Evolutionary conservation across 208 protist species (phyloP), one percentile per base, ranked within the genome.

Genomic region (Crithidia acanthocephali): DNA sequence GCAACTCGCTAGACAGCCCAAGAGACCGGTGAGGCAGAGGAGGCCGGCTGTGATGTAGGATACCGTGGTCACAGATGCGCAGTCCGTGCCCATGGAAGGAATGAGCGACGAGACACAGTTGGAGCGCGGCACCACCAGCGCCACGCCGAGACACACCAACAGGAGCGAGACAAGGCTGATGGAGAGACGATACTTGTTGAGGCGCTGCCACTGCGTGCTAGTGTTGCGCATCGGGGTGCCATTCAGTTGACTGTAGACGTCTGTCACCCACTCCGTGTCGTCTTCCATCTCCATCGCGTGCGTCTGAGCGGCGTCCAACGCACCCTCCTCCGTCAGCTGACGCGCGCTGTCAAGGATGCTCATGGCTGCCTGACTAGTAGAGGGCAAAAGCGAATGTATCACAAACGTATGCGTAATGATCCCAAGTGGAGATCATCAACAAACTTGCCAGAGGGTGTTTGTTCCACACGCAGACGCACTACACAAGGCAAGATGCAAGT

Each of bases 241-340:
- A 57, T 72, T 77, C 15, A 77, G 67, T 20, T 76, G 73, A 22
- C 68, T 68, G 66, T 85, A 85, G 35, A 76, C 72, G 8, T 80
- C 72, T 32, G 47, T 85, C 27, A 82, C 82, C 83, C 83, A 88
- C 61, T 85, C 72, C 30, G 71, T 68, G 37, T 82, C 78, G 42
- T 79, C 72, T 40, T 77, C 72, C 27, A 77, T 13, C 35, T 47
- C 42, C 61, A 62, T 69, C 48, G 30, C 74, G 28, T 11, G 61
- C 22, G 52, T 58, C 18, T 53, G 2, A 6, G 28, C 18, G 32
- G 65, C 45, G 62, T 33, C 22, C 35, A 50, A 52, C 6, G 44
- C 35, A 2, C 27, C 25, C 62, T 65, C 53, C 52, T 69, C 62
- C 33, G 60, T 33, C 27, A 81, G 56, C 35, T 72, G 58, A 9